These are phyloP conservation scores for Aristolochia californica DNA, from an alignment of 164 flowering plant species.

Conservation along the genomic window DNA sequence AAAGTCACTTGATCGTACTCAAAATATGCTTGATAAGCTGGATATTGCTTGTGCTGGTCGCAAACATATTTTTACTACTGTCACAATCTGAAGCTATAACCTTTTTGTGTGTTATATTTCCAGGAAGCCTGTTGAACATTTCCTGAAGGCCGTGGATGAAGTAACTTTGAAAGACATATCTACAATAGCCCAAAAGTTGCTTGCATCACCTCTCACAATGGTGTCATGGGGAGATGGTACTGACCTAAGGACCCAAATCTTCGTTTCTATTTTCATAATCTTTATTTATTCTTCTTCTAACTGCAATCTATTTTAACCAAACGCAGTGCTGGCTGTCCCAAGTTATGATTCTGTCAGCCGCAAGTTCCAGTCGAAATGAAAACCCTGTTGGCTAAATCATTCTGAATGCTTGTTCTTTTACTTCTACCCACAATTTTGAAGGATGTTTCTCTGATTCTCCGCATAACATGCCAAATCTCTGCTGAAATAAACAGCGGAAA, in stretches of 20 bases:
- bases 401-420: neutral
- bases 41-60: too few relatives aligned
- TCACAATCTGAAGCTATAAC: too few relatives aligned
- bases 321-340: constrained; percentile 57
- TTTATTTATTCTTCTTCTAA: neutral
- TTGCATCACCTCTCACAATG: constrained; percentile 80
- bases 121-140: constrained; percentile 38
- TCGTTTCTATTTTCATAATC: neutral
- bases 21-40: too few relatives aligned
- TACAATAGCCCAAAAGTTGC: constrained; percentile 36
- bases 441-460: neutral
- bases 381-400: constrained; percentile 4
- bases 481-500: neutral
- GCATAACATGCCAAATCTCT: neutral
- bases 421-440: constrained; percentile 4
- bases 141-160: constrained; percentile 57
- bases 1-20: too few relatives aligned
- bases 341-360: constrained; percentile 66
- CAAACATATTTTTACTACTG: too few relatives aligned
- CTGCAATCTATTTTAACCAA: neutral
- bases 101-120: neutral
- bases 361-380: constrained; percentile 41
- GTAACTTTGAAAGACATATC: constrained; percentile 54
- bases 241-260: neutral
- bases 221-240: constrained; percentile 90